Base-by-base conservation (phyloP, 2,329 filamentous ascomycete genomes). In the Alternaria sp. region DNA sequence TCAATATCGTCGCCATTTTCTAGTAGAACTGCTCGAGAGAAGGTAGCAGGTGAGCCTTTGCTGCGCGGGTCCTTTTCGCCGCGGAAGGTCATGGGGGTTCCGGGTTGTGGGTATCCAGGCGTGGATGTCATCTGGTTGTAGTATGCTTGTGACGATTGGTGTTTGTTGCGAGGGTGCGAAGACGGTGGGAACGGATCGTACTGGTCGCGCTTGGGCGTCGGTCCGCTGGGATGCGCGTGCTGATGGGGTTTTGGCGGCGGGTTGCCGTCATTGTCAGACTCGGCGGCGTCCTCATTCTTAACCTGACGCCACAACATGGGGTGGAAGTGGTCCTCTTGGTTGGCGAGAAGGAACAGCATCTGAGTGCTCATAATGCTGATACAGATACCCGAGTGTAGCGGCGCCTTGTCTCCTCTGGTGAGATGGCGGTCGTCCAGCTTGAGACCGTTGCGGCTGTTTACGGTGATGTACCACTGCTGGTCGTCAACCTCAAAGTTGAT, bases 301-400 rank as follows among this genome's bases (percentile, higher is more conserved):
- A 91, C 89, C 70, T 91, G 78, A 45, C 77, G 75, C 87, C 92
- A 86, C 75, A 91, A 93, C 72, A 83, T 87, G 21, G 86, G 86
- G 74, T 91, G 88, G 63, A 96, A 89, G 50, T 87, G 85, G 25
- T 93, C 85, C 23, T 88, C 87, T 59, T 92, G 90, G 23, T 88
- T 89, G 0, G 96, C 95, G n/a, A 97, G 88, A 51, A 97, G 93
- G 80, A 99, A 99, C 85, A 98, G 95, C 96, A 99, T 99, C 83
- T 99, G 95, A 1, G 96, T 92, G 57, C 92, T 92, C 72, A 91
- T 91, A 75, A 98, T 92, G 75, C 97, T 93, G 61, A 99, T 90
- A 46, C 98, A 93, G 77, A 95, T 90, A 61, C 96, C 96, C 73
- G 94, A 97, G 45, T 89, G 88, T 25, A 99, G 85, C 28, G 88